Base-by-base conservation (phyloP, 1,284 basidiomycete genomes). In the Microstroma glucosiphilum region DNA sequence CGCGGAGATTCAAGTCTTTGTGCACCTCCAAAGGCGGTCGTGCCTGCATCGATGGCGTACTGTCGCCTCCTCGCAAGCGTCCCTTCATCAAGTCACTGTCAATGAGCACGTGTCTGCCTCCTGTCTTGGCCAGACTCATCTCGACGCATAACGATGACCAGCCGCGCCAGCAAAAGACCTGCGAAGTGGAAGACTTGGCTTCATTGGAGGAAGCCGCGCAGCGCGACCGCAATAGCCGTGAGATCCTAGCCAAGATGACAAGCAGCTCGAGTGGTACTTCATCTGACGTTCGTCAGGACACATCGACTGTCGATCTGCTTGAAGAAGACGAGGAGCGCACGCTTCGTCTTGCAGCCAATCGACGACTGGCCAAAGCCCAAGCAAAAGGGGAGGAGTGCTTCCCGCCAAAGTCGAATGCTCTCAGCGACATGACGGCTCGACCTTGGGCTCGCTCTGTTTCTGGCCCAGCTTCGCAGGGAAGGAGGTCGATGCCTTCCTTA, bases 251-350 rank as follows among this genome's bases (percentile, higher is more conserved):
- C 71, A 46, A 68, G 58, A 77, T 77, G 75, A 65, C 69, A 42
- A 75, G 72, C 66, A 72, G 70, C 60, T 23, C 21, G 21, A 73
- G 70, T 55, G 68, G 30, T 7, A 49, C 40, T 43, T 55, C 56
- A n/a, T 41, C 46, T 9, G 57, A 57, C 11, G 49, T 25, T 9
- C 53, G 60, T 17, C 69, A 69, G 40, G 60, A 59, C 0, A 15
- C 54, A 7, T 51, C 58, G 42, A 53, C n/a, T 15, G 56, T 21
- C 12, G 57, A 65, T 15, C 57, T 40, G 48, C 21, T 66, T 37
- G 72, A 73, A 48, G 75, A 77, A 58, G 75, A 77, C 57, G 75
- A 77, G 56, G 75, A 77, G 62, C 65, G 63, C 21, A 77, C 75
- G 49, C 65, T 77, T 46, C 70, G 73, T 19, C 60, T 69, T 37